These are phyloP conservation scores for Yamadazyma siamensis DNA, from an alignment of 1,139 yeast species.

Conservation along the genomic window DNA sequence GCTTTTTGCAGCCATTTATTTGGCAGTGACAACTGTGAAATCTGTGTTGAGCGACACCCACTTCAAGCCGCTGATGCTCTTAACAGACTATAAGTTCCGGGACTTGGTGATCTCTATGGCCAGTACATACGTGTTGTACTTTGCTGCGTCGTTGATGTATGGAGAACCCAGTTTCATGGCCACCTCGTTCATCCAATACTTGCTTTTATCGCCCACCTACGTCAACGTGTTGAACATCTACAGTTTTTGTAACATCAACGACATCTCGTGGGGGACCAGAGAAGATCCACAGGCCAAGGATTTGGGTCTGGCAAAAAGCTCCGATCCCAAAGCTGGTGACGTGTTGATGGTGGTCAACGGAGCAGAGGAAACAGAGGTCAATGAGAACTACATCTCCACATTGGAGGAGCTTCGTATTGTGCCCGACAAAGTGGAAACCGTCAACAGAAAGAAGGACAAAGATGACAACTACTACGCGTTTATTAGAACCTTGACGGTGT, in stretches of 20 bases:
- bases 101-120: conserved; percentile 83
- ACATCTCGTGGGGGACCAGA: conserved; percentile 86
- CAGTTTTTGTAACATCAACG: conserved; percentile 83
- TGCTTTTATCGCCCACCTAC: conserved; percentile 70
- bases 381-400: conserved; percentile 52
- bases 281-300: conserved; percentile 64
- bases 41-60: conserved; percentile 38
- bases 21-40: conserved; percentile 71
- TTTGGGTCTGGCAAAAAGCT: conserved; percentile 63
- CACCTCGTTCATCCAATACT: conserved; percentile 68
- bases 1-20: conserved; percentile 71
- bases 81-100: conserved; percentile 65
- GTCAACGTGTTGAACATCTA: conserved; percentile 77
- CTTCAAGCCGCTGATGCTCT: conserved; percentile 45
- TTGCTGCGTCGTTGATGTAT: conserved; percentile 69
- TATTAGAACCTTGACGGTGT: conserved; percentile 43
- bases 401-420: conserved; percentile 42
- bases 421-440: conserved; percentile 18
- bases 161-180: conserved; percentile 80
- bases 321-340: conserved; percentile 53
- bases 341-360: conserved; percentile 69
- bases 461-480: conserved; percentile 45
- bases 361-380: conserved; percentile 51
- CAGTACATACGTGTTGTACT: conserved; percentile 80
- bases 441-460: conserved; percentile 23